phyloP scores from a whole-genome alignment of 768 basidiomycete species.

The Xerocomus potaroensis region DNA sequence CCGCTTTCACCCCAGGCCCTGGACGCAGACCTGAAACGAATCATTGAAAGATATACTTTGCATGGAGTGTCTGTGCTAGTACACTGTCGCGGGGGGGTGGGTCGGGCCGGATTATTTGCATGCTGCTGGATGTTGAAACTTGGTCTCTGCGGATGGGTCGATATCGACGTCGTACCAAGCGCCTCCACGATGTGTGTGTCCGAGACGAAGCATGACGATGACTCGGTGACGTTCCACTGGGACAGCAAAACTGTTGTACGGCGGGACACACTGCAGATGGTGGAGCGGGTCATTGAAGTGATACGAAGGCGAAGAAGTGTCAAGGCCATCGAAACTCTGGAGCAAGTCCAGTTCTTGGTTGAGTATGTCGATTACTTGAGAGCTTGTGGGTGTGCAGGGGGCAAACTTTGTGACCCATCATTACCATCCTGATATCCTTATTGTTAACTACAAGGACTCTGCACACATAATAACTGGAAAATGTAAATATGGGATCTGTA shows the following conservation, averaged over 20 bases:
- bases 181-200: slow-evolving; percentile 3
- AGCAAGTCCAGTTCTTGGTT: slow-evolving; percentile 83
- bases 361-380: slow-evolving; percentile 68
- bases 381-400: slow-evolving; percentile 3
- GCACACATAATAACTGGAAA: no score
- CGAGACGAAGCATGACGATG: slow-evolving; percentile 4
- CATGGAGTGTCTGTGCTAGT: slow-evolving; percentile 68
- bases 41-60: slow-evolving; percentile 72
- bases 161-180: slow-evolving; percentile 16
- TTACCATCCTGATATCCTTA: neutral
- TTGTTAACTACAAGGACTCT: slow-evolving; percentile 7
- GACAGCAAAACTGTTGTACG: slow-evolving; percentile 27
- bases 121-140: slow-evolving; percentile 92
- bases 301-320: slow-evolving; percentile 72
- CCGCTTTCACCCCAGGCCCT: slow-evolving; percentile 57
- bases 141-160: slow-evolving; percentile 77
- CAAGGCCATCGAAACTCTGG: slow-evolving; percentile 92
- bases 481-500: no score
- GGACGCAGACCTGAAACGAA: slow-evolving; percentile 58
- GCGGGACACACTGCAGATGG: slow-evolving; percentile 55
- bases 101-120: slow-evolving; percentile 87
- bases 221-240: slow-evolving; percentile 10
- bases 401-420: neutral
- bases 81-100: slow-evolving; percentile 93
- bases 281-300: slow-evolving; percentile 69